Base-by-base conservation (phyloP, 148 eudicot species). In the Cornus suecica region DNA sequence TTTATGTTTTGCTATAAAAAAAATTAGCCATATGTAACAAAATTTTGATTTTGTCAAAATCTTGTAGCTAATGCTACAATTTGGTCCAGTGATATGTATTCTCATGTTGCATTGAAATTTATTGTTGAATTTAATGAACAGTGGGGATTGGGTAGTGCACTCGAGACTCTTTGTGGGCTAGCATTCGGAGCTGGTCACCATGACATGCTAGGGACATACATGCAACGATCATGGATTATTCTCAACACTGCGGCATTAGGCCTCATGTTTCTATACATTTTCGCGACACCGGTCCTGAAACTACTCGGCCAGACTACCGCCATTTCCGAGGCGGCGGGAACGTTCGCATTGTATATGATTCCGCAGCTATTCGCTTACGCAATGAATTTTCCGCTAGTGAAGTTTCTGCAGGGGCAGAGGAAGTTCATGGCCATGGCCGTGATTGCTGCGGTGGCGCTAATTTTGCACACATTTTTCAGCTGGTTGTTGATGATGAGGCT, bases 331-430 rank as follows among this genome's bases (percentile, higher is more conserved):
- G 64, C 73, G 5, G 85, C 87, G 0, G 88, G 88, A 1, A 65
- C 25, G 0, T 72, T 82, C 8, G 74, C 88, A 0, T 8, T 85
- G 16, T 82, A 78, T 78, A 82, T 85, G 85, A 85, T 85, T 31
- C 88, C 88, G 1, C 85, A 82, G 48, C 81, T 85, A 23, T 85
- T 18, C 25, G 88, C 88, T 0, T 85, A 82, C 41, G 80, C 88
- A 0, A 8, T 85, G 31, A 67, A 71, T 30, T 85, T 85, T 29
- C 88, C 88, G 0, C 77, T 77, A 10, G 76, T 74, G 15, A 85
- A 85, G 69, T 85, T 80, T 63, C 24, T 85, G 32, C 88, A 85
- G 26, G 71, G 85, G 3, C 88, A 85, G 74, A 82, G 88, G 71
- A 85, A 85, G 73, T 80, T 85, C 65, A 74, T 71, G 79, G 88